Conservation (phyloP, 1,284 basidiomycete species). For the Afroboletus lepidellus region DNA sequence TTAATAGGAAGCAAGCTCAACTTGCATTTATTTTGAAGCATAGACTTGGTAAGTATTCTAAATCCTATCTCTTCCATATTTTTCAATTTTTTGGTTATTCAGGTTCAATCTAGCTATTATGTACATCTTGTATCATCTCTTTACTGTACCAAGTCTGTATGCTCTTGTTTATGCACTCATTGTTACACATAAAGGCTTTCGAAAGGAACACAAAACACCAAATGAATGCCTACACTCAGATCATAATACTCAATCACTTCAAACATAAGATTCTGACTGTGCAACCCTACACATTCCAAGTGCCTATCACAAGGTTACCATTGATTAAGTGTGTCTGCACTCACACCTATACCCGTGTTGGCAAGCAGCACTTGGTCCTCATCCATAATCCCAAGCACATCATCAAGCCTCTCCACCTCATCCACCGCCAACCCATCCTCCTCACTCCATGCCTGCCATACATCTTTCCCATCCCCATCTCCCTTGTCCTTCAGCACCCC, state of each 20-base stretch:
- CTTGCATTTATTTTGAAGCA: background rate
- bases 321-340: background rate
- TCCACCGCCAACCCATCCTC: conserved; percentile 49
- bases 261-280: no score
- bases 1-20: background rate
- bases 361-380: conserved; percentile 46
- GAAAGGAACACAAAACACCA: no score
- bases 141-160: no score
- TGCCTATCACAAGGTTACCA: conserved; percentile 12
- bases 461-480: conserved; percentile 32
- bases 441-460: conserved; percentile 54
- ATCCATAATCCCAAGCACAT: conserved; percentile 61
- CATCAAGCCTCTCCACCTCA: conserved; percentile 64
- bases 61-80: background rate
- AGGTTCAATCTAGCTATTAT: no score
- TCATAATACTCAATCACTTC: no score
- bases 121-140: no score
- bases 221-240: no score
- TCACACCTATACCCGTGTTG: background rate
- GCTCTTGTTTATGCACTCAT: no score
- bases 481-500: conserved; percentile 27
- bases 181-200: no score
- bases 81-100: no score
- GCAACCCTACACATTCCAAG: no score
- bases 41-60: background rate